A percentile compares a stretch with the other conserved stretches of the same genome.
Evolutionary conservation across 2,329 filamentous ascomycete species (phyloP).

Genomic region (Zymoseptoria brevis): DNA sequence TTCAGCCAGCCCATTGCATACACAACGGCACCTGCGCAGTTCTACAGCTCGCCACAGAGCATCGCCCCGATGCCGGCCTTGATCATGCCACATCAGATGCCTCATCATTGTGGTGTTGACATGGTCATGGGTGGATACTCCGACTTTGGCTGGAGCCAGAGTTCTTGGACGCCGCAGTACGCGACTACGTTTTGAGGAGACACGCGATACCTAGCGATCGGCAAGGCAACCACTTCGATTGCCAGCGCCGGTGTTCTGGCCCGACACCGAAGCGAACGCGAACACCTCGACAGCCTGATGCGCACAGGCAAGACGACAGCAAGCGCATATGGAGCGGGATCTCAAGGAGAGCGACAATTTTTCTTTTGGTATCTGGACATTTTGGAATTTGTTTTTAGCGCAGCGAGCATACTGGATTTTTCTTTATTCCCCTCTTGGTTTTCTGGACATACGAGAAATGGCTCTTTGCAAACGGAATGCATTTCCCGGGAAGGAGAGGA

Average conservation of each 20-base stretch:
- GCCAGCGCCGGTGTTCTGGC: slow-evolving; percentile 35
- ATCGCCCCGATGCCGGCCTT: slow-evolving; percentile 67
- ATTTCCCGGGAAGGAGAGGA: slow-evolving; percentile 1
- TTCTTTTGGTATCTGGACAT: slow-evolving; percentile 10
- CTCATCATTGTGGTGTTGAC: slow-evolving; percentile 73
- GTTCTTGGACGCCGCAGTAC: slow-evolving; percentile 66
- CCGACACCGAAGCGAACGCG: slow-evolving; percentile 27
- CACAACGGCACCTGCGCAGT: slow-evolving; percentile 49
- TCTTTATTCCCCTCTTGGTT: slow-evolving; percentile 3
- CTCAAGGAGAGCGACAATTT: slow-evolving; percentile 27
- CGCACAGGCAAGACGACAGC: slow-evolving; percentile 36
- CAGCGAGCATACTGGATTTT: slow-evolving; percentile 16
- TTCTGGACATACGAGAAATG: slow-evolving; percentile 3
- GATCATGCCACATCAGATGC: slow-evolving; percentile 78
- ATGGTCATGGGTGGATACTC: slow-evolving; percentile 54
- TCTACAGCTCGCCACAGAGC: slow-evolving; percentile 71
- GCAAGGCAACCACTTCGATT: slow-evolving; percentile 21
- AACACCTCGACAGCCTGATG: slow-evolving; percentile 27
- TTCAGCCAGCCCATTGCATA: slow-evolving; percentile 73
- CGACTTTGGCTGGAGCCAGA: slow-evolving; percentile 79
- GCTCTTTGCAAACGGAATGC: slow-evolving; percentile 6
- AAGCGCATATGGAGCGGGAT: slow-evolving; percentile 48
- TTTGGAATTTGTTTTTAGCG: slow-evolving; percentile 5
- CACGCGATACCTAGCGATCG: slow-evolving; percentile 28
- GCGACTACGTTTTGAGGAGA: slow-evolving; percentile 70